Evolutionary conservation across 1,284 basidiomycete species (phyloP).

Genomic region (Ustilago nuda): DNA sequence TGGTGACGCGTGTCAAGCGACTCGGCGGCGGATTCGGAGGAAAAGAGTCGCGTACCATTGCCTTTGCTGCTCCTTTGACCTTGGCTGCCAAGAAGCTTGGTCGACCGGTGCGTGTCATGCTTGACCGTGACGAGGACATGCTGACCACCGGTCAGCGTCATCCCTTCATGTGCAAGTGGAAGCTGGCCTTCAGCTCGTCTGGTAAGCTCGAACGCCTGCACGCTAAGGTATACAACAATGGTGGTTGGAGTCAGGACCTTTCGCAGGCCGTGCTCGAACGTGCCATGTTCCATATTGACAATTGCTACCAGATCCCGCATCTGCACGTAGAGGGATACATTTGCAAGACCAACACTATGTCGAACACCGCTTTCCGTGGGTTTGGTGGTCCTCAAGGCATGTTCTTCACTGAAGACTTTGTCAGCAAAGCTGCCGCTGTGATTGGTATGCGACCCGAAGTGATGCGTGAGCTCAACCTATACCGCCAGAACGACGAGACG

Average conservation of each 20-base stretch:
- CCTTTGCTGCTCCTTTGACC: constrained; percentile 56
- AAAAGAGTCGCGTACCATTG: constrained; percentile 64
- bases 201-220: constrained; percentile 68
- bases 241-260: constrained; percentile 69
- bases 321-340: constrained; percentile 66
- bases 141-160: constrained; percentile 69
- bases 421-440: constrained; percentile 65
- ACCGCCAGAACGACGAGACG: constrained; percentile 67
- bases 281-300: constrained; percentile 69
- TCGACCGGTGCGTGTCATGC: constrained; percentile 68
- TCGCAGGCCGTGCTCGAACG: constrained; percentile 69
- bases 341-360: constrained; percentile 70
- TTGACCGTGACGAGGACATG: constrained; percentile 70
- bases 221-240: constrained; percentile 69
- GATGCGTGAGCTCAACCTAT: constrained; percentile 68
- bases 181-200: constrained; percentile 65
- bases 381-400: constrained; percentile 70
- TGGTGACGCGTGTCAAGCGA: constrained; percentile 66
- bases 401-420: constrained; percentile 67
- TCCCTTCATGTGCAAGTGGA: constrained; percentile 68
- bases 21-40: constrained; percentile 70
- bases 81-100: constrained; percentile 67
- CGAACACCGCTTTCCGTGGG: constrained; percentile 70
- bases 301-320: constrained; percentile 64
- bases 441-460: constrained; percentile 67